These are phyloP conservation scores for Tuber umbilicatum DNA, from an alignment of 495 filamentous ascomycete genomes.

Conservation along the genomic window DNA sequence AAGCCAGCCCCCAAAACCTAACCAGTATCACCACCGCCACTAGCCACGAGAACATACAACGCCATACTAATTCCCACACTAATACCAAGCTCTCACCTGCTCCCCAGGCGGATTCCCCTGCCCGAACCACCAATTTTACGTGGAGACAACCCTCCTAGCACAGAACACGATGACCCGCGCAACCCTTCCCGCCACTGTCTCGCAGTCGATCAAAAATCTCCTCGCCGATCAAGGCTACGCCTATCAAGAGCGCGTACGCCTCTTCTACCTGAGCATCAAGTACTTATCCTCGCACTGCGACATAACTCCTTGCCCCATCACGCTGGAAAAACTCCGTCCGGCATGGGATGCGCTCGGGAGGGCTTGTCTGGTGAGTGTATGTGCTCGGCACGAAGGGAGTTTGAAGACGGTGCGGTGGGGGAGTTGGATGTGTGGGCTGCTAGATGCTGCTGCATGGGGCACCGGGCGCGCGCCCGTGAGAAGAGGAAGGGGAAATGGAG, in stretches of 20 bases:
- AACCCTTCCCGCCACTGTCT: not conserved
- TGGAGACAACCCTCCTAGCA: not conserved
- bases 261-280: not conserved
- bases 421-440: slow-evolving; percentile 1
- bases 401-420: not conserved
- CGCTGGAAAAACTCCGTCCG: not conserved
- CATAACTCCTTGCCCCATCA: not conserved
- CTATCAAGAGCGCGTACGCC: not conserved
- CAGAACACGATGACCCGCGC: not conserved
- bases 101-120: not conserved
- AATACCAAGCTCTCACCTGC: not conserved
- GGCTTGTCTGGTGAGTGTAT: not conserved
- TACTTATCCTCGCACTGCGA: not conserved
- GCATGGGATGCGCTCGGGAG: not conserved
- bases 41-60: not conserved
- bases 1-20: not conserved
- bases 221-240: not conserved
- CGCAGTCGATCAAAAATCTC: not conserved
- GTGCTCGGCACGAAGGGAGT: not conserved
- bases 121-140: not conserved
- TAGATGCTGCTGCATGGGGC: not conserved
- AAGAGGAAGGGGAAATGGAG: not conserved
- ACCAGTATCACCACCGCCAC: not conserved
- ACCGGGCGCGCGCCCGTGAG: not conserved
- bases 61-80: not conserved